These are phyloP conservation scores for Schoenoplectus tabernaemontani DNA, from an alignment of 202 grass and related monocot species.

Conservation along the genomic window DNA sequence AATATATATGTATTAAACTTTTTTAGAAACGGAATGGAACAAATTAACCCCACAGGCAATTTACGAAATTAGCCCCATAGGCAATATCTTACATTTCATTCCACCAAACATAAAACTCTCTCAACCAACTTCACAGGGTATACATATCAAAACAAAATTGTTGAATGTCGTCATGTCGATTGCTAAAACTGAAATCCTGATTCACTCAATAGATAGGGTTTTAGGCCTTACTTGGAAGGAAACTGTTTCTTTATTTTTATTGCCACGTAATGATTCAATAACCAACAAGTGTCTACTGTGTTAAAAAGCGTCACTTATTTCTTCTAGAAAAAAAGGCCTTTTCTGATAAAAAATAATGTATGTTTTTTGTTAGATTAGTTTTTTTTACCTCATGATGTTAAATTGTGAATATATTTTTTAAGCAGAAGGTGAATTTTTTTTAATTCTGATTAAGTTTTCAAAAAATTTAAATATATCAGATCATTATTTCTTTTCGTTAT, in stretches of 20 bases:
- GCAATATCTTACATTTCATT: no score
- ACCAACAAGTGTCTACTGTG: not conserved
- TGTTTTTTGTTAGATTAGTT: not conserved
- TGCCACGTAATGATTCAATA: conserved; percentile 13
- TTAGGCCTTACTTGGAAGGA: not conserved
- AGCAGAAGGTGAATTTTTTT: no score
- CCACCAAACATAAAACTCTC: not conserved
- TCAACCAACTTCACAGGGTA: not conserved
- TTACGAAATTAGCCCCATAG: not conserved
- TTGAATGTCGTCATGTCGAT: not conserved
- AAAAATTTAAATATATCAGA: no score
- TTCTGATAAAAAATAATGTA: not conserved
- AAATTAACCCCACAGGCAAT: no score
- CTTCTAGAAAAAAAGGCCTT: not conserved
- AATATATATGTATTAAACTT: no score
- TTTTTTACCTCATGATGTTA: not conserved
- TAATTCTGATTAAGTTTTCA: no score
- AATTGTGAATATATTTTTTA: not conserved
- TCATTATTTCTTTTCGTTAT: no score
- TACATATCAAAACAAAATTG: conserved; percentile 13
- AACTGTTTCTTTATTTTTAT: not conserved
- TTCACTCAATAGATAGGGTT: not conserved
- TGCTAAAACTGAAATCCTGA: not conserved
- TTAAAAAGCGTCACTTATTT: not conserved
- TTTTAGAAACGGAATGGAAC: no score